Percentiles rank a stretch among this genome's conserved stretches.
phyloP scores from a whole-genome alignment of 345 rosid genomes.

The Eucalyptus lansdowneana region DNA sequence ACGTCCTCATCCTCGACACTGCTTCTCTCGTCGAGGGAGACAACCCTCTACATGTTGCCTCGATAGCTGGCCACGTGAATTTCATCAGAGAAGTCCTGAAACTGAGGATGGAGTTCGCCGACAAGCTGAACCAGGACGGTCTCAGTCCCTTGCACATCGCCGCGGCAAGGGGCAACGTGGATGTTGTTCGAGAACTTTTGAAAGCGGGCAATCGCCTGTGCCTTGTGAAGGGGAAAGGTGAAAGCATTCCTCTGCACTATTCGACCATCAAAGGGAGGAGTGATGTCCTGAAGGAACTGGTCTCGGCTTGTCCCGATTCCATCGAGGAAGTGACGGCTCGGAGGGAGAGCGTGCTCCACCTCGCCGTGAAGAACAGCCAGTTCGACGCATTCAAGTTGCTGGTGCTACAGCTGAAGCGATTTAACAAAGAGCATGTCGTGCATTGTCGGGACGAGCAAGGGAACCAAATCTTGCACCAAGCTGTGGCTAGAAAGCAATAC shows the following conservation, averaged over 20 bases:
- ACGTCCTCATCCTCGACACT: not conserved
- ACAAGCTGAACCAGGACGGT: slow-evolving; percentile 14
- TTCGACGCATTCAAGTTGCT: slow-evolving; percentile 10
- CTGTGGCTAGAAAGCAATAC: slow-evolving; percentile 14
- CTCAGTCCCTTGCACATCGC: slow-evolving; percentile 16
- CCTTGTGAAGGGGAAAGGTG: slow-evolving; percentile 25
- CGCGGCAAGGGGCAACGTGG: slow-evolving; percentile 1
- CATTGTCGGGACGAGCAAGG: slow-evolving; percentile 11
- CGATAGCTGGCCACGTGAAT: slow-evolving; percentile 11
- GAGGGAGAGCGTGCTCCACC: slow-evolving; percentile 22
- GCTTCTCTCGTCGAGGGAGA: not conserved
- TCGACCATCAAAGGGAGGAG: slow-evolving; percentile 17
- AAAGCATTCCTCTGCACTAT: slow-evolving; percentile 23
- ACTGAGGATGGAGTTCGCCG: not conserved
- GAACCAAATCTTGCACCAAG: slow-evolving; percentile 17
- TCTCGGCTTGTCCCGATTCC: slow-evolving; percentile 11
- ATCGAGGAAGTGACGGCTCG: slow-evolving; percentile 5
- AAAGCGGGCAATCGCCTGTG: slow-evolving; percentile 9
- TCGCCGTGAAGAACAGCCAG: slow-evolving; percentile 16
- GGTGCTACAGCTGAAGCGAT: slow-evolving; percentile 3
- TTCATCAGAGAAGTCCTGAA: slow-evolving; percentile 10
- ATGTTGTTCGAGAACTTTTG: slow-evolving; percentile 7
- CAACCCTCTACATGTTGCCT: slow-evolving; percentile 12
- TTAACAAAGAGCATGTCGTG: slow-evolving; percentile 5
- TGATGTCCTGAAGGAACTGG: slow-evolving; percentile 6